Conservation (phyloP, 2,329 filamentous ascomycete species). For the Leptodontidium sp. region DNA sequence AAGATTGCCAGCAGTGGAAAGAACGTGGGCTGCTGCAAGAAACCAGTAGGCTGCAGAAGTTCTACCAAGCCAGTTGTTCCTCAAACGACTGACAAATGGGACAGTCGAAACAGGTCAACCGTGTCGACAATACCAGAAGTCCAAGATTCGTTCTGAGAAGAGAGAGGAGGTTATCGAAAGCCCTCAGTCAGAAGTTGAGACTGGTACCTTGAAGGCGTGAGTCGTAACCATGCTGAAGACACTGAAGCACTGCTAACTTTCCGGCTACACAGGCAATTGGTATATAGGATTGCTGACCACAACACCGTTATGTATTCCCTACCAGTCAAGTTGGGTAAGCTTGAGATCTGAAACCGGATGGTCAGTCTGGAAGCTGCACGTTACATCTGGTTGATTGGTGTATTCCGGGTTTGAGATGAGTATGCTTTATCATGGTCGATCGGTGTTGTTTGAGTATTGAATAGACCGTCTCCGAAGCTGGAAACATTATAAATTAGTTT, state of each 20-base stretch:
- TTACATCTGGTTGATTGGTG: too few relatives aligned
- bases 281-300: not conserved
- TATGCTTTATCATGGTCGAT: too few relatives aligned
- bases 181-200: not conserved
- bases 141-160: not conserved
- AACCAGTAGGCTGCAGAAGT: not conserved
- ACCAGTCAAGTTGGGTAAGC: not conserved
- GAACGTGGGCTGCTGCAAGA: not conserved
- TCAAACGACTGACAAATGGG: not conserved
- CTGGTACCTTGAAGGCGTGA: not conserved
- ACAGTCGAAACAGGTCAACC: not conserved
- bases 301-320: not conserved
- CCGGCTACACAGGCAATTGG: not conserved
- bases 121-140: not conserved
- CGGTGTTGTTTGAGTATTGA: too few relatives aligned
- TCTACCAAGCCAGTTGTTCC: too few relatives aligned
- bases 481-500: too few relatives aligned
- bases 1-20: not conserved
- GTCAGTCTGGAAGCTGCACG: not conserved
- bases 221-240: not conserved
- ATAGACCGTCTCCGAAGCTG: too few relatives aligned
- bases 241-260: not conserved
- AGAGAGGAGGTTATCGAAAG: not conserved
- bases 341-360: not conserved
- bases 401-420: too few relatives aligned